Evolutionary conservation across 306 rosid genomes (phyloP), one percentile per base, ranked within the genome.

Genomic region (Albizia julibrissin): DNA sequence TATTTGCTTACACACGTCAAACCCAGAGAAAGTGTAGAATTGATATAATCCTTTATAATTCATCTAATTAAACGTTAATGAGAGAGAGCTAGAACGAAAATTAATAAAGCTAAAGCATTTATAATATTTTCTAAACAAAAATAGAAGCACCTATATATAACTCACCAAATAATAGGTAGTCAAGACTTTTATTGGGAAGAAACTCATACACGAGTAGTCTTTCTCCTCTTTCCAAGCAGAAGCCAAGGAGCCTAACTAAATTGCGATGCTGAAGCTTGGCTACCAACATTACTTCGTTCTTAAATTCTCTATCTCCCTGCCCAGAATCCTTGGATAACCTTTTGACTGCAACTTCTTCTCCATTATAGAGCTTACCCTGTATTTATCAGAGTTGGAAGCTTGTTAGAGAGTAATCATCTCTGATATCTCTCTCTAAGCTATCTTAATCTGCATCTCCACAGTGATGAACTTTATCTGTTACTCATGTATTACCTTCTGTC

Each of bases 221-320:
- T 11, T 85, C 85, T n/a, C 69, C 2, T 6, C 18, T 72, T 58
- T 85, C 81, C 0, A 85, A 8, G 2, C 83, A 85, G 29, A 81
- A 81, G 0, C 85, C 85, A 0, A 56, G 39, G 0, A 85, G 18
- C 15, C 34, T 6, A 7, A 85, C 88, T 13, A 85, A 66, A 37
- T 85, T 81, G 18, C 50, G 73, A 19, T 85, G 88, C 46, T 85
- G 81, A 73, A 46, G 77, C 15, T 78, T 40, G 16, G 81, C 83
- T 21, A 85, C 44, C 5, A 81, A 12, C 4, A 85, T 43, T 37
- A 81, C 62, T 44, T 85, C 88, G 31, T 81, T 85, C 15, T 73
- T 78, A 8, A 78, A 85, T 33, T 85, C 88, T 0, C 26, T 0
- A 22, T 67, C 52, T 26, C 83, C 88, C 74, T 81, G 85, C 0